These are phyloP conservation scores for Cercospora berteroae DNA, from an alignment of 2,329 filamentous ascomycete species.

Conservation along the genomic window DNA sequence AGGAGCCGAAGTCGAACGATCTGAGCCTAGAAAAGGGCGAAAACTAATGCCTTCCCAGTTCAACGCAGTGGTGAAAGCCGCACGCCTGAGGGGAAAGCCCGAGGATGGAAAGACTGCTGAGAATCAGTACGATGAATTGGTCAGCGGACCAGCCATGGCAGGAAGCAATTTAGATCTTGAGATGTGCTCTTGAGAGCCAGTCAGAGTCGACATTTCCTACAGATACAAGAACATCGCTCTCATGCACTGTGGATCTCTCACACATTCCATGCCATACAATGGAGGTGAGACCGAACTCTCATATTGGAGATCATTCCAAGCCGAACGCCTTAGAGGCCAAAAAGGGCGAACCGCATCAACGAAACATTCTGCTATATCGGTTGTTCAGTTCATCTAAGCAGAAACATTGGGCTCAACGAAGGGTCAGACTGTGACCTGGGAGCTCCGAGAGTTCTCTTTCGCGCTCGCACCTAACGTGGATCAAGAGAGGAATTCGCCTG, in stretches of 20 bases:
- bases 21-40: neutral
- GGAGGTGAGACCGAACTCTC: neutral
- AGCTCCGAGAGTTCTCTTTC: neutral
- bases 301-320: too few relatives aligned
- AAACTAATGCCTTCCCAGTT: neutral
- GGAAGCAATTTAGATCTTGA: neutral
- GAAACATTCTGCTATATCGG: neutral
- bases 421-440: neutral
- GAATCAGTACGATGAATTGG: neutral
- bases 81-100: neutral
- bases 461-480: neutral
- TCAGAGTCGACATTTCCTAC: neutral
- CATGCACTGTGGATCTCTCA: neutral
- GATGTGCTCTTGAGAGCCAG: neutral
- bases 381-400: neutral
- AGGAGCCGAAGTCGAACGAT: neutral
- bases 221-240: neutral
- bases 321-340: too few relatives aligned
- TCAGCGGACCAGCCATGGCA: neutral
- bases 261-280: neutral
- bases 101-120: neutral
- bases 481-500: neutral
- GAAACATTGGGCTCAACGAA: neutral
- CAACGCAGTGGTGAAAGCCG: neutral
- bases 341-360: neutral